Base-by-base conservation (phyloP, 768 basidiomycete species). In the Dentipellis sp. region DNA sequence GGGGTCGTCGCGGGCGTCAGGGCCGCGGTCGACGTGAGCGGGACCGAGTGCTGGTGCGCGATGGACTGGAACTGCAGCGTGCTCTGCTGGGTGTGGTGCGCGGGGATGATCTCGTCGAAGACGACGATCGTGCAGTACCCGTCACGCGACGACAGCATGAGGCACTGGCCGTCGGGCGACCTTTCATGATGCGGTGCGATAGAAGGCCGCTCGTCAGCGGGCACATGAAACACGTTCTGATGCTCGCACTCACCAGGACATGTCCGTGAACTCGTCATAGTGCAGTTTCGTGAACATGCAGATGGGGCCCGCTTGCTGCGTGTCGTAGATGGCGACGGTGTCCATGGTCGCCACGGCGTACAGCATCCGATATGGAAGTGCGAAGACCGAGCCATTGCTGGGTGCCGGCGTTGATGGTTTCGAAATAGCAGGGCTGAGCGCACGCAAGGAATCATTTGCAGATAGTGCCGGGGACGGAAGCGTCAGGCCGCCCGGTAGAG, bases 331-430 rank as follows among this genome's bases (percentile, higher is more conserved):
- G 23, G 89, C 80, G 47, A 99, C 83, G 0, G 91, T 86, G 69
- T 99, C 97, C 84, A 94, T 97, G 19, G 95, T 97, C 50, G 93
- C 88, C 14, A 98, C 92, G 1, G 97, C 92, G 64, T 88, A 98
- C 45, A 97, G 70, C 86, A 97, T 89, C 52, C 97, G 79, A 69
- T 98, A 97, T 2, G 94, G 91, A 50, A 98, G 71, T 9, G 89
- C 81, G 66, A 98, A 97, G 2, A 97, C 75, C 12, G 90, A 86
- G 14, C 78, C 80, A 0, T 79, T 76, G 23, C 64, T 68, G 2
- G 65, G 55, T 16, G 78, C 78, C 10, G 85, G 86, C 16, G 87
- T 87, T 10, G 81, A 75, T 45, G 80, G 76, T n/a, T 62, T 62
- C 36, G 61, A 62, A 14, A 62, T 35, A 16, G 56, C 54, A 10